A percentile compares a stretch with the other conserved stretches of the same genome.
Evolutionary conservation across 2,329 filamentous ascomycete species (phyloP).

Genomic region (Diaporthe aspalathi): DNA sequence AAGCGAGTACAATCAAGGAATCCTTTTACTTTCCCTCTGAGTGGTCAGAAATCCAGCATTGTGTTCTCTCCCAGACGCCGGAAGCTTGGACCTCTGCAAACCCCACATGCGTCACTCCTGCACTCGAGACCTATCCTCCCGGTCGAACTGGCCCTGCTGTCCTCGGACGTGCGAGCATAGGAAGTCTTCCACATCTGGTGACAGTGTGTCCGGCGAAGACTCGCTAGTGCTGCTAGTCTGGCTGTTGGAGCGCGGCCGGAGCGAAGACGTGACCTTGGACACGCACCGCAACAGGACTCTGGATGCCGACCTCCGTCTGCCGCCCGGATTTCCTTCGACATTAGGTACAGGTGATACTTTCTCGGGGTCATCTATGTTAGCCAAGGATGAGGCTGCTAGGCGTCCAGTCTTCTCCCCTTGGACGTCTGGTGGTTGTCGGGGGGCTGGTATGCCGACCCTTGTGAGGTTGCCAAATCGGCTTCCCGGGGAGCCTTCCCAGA

Average conservation of each 20-base stretch:
- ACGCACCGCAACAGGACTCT: slow-evolving; percentile 20
- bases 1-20: background rate
- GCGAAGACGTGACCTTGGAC: slow-evolving; percentile 13
- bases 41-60: background rate
- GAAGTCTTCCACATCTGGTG: slow-evolving; percentile 17
- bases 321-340: background rate
- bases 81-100: background rate
- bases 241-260: slow-evolving; percentile 11
- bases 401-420: background rate
- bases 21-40: too few relatives aligned
- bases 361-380: background rate
- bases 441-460: background rate
- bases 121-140: background rate
- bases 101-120: too few relatives aligned
- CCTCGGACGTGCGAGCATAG: background rate
- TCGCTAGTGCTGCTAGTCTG: slow-evolving; percentile 3
- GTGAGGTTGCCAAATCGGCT: slow-evolving; percentile 15
- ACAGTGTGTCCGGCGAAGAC: slow-evolving; percentile 7
- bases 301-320: slow-evolving; percentile 15
- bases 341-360: background rate
- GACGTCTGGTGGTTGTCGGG: background rate
- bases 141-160: background rate
- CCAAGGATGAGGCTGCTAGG: background rate
- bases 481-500: slow-evolving; percentile 8
- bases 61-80: background rate